Conservation (phyloP, 2,329 filamentous ascomycete genomes). For the Phyllosticta capitalensis region DNA sequence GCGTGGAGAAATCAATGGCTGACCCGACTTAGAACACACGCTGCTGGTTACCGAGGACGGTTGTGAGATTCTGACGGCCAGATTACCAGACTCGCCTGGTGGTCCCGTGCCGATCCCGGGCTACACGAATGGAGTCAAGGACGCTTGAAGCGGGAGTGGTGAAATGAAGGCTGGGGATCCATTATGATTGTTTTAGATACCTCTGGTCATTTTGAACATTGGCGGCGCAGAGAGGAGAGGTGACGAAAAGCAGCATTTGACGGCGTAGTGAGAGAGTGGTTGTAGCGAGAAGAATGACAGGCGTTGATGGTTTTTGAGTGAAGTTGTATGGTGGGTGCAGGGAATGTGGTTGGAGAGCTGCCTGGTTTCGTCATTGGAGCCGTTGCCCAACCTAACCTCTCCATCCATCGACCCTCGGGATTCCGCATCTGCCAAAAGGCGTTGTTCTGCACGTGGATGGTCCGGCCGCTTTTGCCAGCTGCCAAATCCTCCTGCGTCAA, state of each 20-base stretch:
- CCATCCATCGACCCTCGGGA: background rate
- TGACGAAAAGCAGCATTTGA: background rate
- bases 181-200: background rate
- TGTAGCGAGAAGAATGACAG: background rate
- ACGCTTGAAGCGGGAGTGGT: slow-evolving; percentile 7
- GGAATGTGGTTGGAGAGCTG: background rate
- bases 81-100: slow-evolving; percentile 63
- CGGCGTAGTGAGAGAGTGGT: background rate
- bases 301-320: background rate
- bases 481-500: background rate
- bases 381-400: too few species aligned
- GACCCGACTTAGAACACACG: slow-evolving; percentile 55
- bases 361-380: too few species aligned
- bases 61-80: slow-evolving; percentile 71
- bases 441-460: background rate
- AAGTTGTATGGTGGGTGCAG: background rate
- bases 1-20: background rate
- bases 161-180: background rate
- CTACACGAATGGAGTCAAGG: slow-evolving; percentile 17
- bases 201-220: background rate
- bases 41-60: slow-evolving; percentile 74
- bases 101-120: slow-evolving; percentile 55
- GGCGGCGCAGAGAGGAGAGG: background rate
- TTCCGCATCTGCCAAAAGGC: background rate
- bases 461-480: background rate